Base-by-base conservation (phyloP, 2,329 filamentous ascomycete species). In the Eurotiales sp. region DNA sequence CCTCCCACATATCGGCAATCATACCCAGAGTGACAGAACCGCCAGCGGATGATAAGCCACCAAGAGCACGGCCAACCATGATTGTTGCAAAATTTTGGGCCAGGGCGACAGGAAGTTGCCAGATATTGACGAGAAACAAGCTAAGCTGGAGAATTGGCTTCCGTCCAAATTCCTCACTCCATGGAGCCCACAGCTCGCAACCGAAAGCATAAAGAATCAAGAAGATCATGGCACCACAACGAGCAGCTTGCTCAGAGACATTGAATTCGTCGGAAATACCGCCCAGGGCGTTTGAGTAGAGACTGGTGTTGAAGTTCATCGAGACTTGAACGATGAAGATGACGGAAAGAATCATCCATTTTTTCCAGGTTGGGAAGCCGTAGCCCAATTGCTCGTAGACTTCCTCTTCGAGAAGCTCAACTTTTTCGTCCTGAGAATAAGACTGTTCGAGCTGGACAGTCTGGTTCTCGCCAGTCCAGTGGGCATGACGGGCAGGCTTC, bases 161-260 rank as follows among this genome's bases (percentile, higher is more conserved):
- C 45, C 89, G 82, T 17, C 89, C 89, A 45, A 92, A 76, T 62
- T 93, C 89, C 66, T 95, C 89, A 41, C 83, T 87, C 87, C 88
- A 93, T 0, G 89, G 89, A 0, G 89, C 89, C 89, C 89, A 93
- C 0, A 92, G 77, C 68, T 93, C 89, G 66, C 89, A 93, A 30
- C 89, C 89, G 64, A 93, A 91, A 32, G 88, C 88, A 66, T 95
- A 93, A 2, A 84, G 69, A 46, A 93, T 78, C 34, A 95, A 72
- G 72, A 92, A 93, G 56, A 90, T 81, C 72, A 87, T 85, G 53
- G 87, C 86, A 64, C 88, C 88, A 51, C 82, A 80, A 50, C 87
- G 81, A 4, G 85, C 87, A 3, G 80, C 82, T 66, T 89, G 86
- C 23, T 73, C 72, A 55, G 83, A 86, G 55, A 92, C 84, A 42